phyloP scores from a whole-genome alignment of 2,329 filamentous ascomycete genomes.

The Cladobotryum protrusum region DNA sequence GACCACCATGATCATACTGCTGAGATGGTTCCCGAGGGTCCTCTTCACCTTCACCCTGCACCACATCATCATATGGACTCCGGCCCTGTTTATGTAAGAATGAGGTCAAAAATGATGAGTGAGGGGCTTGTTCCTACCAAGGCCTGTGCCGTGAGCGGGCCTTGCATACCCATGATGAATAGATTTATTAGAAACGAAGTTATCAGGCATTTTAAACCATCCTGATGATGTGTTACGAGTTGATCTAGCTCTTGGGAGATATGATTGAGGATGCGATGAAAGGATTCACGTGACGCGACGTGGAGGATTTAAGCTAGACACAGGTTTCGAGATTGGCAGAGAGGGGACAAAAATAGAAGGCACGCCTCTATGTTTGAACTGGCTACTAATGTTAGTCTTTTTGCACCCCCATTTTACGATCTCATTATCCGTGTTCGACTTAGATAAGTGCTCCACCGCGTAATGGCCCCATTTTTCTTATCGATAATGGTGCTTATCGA shows the following conservation, averaged over 20 bases:
- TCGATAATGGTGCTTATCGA: not conserved
- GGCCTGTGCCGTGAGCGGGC: slow-evolving; percentile 51
- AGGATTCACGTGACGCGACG: slow-evolving; percentile 1
- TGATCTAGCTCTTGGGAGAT: not conserved
- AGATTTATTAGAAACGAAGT: not conserved
- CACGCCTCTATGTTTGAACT: too few relatives aligned
- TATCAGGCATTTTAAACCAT: slow-evolving; percentile 4
- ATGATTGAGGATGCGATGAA: not conserved
- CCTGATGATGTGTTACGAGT: not conserved
- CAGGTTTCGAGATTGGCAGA: too few relatives aligned
- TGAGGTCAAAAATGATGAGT: not conserved
- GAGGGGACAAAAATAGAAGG: too few relatives aligned
- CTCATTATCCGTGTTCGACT: too few relatives aligned
- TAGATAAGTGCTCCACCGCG: too few relatives aligned
- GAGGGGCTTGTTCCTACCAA: slow-evolving; percentile 36
- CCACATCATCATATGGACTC: slow-evolving; percentile 54
- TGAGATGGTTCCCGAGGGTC: slow-evolving; percentile 38
- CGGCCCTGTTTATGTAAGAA: slow-evolving; percentile 38
- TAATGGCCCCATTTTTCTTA: too few relatives aligned
- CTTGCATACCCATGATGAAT: slow-evolving; percentile 46
- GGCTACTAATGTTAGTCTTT: too few relatives aligned
- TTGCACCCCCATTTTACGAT: too few relatives aligned
- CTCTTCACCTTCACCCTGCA: slow-evolving; percentile 41
- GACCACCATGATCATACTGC: slow-evolving; percentile 49
- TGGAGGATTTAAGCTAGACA: too few relatives aligned